Evolutionary conservation across 2,329 filamentous ascomycete genomes (phyloP), one percentile per base, ranked within the genome.

Genomic region (Cercospora sp.): DNA sequence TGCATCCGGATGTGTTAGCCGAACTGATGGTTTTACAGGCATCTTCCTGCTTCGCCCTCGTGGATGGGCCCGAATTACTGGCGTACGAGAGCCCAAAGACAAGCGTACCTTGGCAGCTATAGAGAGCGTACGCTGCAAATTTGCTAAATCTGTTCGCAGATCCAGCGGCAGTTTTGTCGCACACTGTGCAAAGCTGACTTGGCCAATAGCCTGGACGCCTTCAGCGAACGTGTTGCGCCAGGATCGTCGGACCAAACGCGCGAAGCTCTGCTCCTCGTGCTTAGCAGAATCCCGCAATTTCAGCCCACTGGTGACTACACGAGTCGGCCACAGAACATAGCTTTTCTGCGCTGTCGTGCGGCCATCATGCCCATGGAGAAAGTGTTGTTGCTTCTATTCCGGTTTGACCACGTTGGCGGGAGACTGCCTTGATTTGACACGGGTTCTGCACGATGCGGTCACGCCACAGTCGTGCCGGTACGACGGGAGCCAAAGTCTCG

Each of bases 41-140:
- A 63, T 63, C 32, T 37, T 63, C 61, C 61, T 40, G 61, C 43
- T 63, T 63, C 28, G 61, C 28, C 61, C 49, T 63, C 61, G 61
- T 63, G 61, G 49, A 53, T 9, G 28, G 24, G n/a, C 12, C 24
- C 49, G 49, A 55, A 55, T n/a, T 28, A 55, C 9, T n/a, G 24
- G 49, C 49, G 49, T 30, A 30, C 49, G 49, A 55, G 49, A 55
- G 12, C 12, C 24, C 21, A 13, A 28, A 55, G 49, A 30, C 49
- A 55, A 55, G 49, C n/a, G 49, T 28, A 30, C 49, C 49, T 55
- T 55, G 49, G 49, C 49, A 55, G 7, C 10, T 9, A 49, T 18
- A 49, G 43, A 24, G 34, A 5, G 12, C 5, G n/a, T 5, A 26
- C 28, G 5, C 18, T 24, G 49, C 24, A 24, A 53, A 28, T 53